A percentile compares a stretch with the other conserved stretches of the same genome.
Evolutionary conservation across 345 rosid genomes (phyloP).

Genomic region (Aquilaria sinensis): DNA sequence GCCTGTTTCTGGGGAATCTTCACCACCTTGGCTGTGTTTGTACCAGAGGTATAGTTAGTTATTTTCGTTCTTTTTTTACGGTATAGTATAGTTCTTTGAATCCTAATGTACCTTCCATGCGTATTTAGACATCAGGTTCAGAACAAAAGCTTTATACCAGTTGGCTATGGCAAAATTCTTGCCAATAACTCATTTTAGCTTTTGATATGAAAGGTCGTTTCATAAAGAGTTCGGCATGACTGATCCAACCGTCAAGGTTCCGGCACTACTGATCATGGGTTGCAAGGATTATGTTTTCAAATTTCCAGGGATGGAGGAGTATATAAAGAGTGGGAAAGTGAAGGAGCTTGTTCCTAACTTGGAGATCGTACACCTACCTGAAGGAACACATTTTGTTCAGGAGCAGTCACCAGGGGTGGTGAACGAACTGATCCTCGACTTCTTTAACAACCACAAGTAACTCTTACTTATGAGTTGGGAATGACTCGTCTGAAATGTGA

Average conservation of each 20-base stretch:
- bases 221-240: conserved; percentile 9
- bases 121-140: too few species aligned
- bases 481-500: too few species aligned
- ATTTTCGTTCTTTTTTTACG: too few species aligned
- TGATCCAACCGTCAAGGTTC: conserved; percentile 24
- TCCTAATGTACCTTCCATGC: too few species aligned
- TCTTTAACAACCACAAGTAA: conserved; percentile 24
- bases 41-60: too few species aligned
- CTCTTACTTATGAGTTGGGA: too few species aligned
- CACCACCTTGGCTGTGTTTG: too few species aligned
- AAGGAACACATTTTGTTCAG: conserved; percentile 47
- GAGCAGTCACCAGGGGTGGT: conserved; percentile 45
- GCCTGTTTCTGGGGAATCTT: neutral
- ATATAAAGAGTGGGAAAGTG: conserved; percentile 27
- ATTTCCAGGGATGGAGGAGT: conserved; percentile 43
- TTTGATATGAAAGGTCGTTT: conserved; percentile 13
- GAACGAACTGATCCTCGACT: conserved; percentile 30
- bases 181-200: neutral
- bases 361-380: conserved; percentile 31
- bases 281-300: conserved; percentile 36
- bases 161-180: neutral
- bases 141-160: too few species aligned
- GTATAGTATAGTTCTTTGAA: too few species aligned
- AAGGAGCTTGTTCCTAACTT: conserved; percentile 32
- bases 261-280: conserved; percentile 41